Percentiles rank a stretch among this genome's conserved stretches.
Evolutionary conservation across 768 basidiomycete species (phyloP).

Genomic region (Hygrophorus russula): DNA sequence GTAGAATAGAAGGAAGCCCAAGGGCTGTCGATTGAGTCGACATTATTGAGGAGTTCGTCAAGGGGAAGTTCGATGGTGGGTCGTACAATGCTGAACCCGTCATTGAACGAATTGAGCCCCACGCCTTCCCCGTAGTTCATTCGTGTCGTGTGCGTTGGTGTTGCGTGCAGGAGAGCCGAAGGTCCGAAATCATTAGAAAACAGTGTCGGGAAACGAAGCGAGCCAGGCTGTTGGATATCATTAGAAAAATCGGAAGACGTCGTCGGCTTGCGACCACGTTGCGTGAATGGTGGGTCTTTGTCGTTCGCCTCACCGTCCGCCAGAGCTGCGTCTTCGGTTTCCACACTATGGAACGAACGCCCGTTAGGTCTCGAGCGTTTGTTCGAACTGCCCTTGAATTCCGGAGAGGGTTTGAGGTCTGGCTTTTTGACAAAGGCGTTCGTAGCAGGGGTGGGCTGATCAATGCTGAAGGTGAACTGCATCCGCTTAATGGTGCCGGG

Average conservation of each 20-base stretch:
- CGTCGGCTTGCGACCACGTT: conserved; percentile 19
- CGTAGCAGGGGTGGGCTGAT: conserved; percentile 46
- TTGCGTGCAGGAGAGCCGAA: conserved; percentile 56
- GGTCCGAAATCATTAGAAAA: conserved; percentile 74
- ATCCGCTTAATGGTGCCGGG: conserved; percentile 76
- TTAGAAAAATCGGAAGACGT: conserved; percentile 9
- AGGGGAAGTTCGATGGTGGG: conserved; percentile 81
- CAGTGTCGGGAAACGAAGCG: conserved; percentile 60
- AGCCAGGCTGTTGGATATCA: conserved; percentile 13
- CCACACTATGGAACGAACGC: conserved; percentile 20
- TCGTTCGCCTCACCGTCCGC: conserved; percentile 16
- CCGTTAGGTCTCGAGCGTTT: conserved; percentile 27
- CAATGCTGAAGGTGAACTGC: conserved; percentile 85
- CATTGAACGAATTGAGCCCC: conserved; percentile 31
- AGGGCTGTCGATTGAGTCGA: conserved; percentile 16
- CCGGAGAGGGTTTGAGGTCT: conserved; percentile 52
- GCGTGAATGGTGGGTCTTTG: conserved; percentile 26
- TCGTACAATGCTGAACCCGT: conserved; percentile 51
- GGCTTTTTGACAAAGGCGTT: conserved; percentile 46
- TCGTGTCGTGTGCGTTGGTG: conserved; percentile 53
- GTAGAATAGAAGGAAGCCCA: conserved; percentile 7
- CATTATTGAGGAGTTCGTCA: conserved; percentile 62
- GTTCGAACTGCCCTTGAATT: conserved; percentile 34
- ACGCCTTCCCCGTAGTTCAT: conserved; percentile 76
- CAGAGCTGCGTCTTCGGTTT: conserved; percentile 14